These are phyloP conservation scores for Coleophoma eucalyptorum DNA, from an alignment of 2,329 filamentous ascomycete genomes.

Conservation along the genomic window DNA sequence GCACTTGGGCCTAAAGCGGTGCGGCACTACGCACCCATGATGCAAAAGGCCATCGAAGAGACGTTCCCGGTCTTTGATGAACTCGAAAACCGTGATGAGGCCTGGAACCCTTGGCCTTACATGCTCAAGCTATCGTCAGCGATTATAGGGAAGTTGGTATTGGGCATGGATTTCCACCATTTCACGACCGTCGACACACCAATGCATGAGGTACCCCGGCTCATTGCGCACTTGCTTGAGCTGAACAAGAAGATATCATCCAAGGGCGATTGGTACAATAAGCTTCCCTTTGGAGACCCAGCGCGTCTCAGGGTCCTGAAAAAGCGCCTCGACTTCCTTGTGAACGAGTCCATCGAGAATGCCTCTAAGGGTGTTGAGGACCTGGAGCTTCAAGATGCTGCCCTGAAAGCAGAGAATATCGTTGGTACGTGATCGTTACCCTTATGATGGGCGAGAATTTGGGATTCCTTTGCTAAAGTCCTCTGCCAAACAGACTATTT, in stretches of 20 bases:
- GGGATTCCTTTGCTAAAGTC: too few species aligned
- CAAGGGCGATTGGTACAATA: constrained; percentile 38
- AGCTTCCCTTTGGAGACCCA: constrained; percentile 41
- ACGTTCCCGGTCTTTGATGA: constrained; percentile 18
- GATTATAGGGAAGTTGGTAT: constrained; percentile 37
- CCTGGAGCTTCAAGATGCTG: constrained; percentile 31
- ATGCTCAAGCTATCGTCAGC: constrained; percentile 44
- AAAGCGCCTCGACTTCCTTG: constrained; percentile 23
- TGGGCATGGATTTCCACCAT: constrained; percentile 40
- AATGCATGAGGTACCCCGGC: constrained; percentile 33
- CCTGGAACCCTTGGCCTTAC: constrained; percentile 44
- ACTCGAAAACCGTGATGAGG: constrained; percentile 29
- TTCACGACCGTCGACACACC: constrained; percentile 34
- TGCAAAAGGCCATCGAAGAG: constrained; percentile 13
- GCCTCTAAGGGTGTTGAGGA: constrained; percentile 29
- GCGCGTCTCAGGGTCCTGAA: constrained; percentile 13
- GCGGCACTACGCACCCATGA: constrained; percentile 20
- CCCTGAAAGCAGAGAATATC: constrained; percentile 28
- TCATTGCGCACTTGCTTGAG: constrained; percentile 34
- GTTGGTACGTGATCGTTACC: too few species aligned
- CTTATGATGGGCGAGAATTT: too few species aligned
- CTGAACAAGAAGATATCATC: constrained; percentile 43
- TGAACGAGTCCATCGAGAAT: constrained; percentile 32
- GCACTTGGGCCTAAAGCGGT: constrained; percentile 31
- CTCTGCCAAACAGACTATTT: too few species aligned